Evolutionary conservation across 352 stramenopile genomes (phyloP), one percentile per base, ranked within the genome.

Genomic region (Phytopythium chamaehyphon): DNA sequence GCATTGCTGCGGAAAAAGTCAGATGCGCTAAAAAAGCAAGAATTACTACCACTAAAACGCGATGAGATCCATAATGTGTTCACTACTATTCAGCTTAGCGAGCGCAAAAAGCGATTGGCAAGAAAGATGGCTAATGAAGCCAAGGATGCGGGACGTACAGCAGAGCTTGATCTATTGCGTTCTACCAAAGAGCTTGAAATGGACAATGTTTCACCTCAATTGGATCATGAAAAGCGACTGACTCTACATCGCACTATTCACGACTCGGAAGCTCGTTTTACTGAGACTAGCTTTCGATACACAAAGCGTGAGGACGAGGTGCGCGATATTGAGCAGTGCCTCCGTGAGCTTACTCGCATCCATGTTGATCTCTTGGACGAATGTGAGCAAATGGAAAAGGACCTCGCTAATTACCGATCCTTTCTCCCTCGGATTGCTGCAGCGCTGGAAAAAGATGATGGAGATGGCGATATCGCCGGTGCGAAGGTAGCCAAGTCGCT

Each of bases 271-370:
- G 40, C 52, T 3, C 46, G 44, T 8, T 93, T 93, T 61, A 89
- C 75, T 16, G 53, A 83, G 21, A 59, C 66, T 16, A 90, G 80
- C 40, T 90, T 90, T 56, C 46, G 87, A 2, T 89, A 75, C 38
- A 70, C 76, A 3, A 83, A 86, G 51, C 77, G 83, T 6, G 77
- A 88, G 51, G 68, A 91, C 54, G 80, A 93, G 64, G 66, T 76
- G 16, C 68, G 65, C 3, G 80, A 91, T 35, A 83, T 91, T 16
- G 74, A 91, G 42, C 42, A 69, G 16, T 73, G 60, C 33, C 57
- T 93, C 10, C 65, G 72, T 19, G 79, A 91, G 52, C 69, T 91
- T 24, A 88, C 76, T 1, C 75, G 60, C 40, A 76, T 86, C 8
- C 83, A 90, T 43, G 72, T 78, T 0, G 62, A 88, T 35, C 47